Percentiles rank a stretch among this genome's conserved stretches.
phyloP scores from a whole-genome alignment of 257 asterid species.

The Solanum gandarillasii region DNA sequence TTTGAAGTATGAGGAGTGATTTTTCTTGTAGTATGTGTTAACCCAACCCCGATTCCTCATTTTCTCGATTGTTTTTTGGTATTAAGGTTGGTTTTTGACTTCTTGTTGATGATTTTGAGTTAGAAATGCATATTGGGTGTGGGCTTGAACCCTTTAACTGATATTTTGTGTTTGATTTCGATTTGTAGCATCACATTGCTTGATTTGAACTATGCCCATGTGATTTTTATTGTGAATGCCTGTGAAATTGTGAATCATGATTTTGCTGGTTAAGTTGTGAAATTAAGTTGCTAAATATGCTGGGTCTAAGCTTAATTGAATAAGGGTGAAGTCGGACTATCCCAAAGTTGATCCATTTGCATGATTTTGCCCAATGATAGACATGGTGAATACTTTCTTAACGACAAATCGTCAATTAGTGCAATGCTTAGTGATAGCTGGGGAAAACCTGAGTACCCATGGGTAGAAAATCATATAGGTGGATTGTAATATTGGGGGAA shows the following conservation, averaged over 20 bases:
- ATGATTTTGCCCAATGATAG: background rate
- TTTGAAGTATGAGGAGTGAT: no score
- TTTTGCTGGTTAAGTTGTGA: background rate
- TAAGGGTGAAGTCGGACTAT: background rate
- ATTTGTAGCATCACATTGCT: background rate
- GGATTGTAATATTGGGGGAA: background rate
- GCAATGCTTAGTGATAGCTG: background rate
- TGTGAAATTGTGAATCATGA: background rate
- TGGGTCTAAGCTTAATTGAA: background rate
- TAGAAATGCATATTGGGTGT: background rate
- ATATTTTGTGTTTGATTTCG: no score
- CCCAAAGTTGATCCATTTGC: background rate
- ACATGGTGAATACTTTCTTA: background rate
- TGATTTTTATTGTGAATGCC: no score
- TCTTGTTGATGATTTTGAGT: background rate
- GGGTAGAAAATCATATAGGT: background rate
- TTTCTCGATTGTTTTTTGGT: background rate
- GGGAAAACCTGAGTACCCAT: background rate
- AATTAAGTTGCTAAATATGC: background rate
- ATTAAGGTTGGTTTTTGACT: background rate
- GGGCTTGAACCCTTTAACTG: background rate
- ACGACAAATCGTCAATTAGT: background rate
- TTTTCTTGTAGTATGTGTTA: background rate
- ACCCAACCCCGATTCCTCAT: background rate
- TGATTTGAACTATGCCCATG: background rate